These are phyloP conservation scores for Sphaerulina vaccinii DNA, from an alignment of 2,329 filamentous ascomycete species.

Conservation along the genomic window DNA sequence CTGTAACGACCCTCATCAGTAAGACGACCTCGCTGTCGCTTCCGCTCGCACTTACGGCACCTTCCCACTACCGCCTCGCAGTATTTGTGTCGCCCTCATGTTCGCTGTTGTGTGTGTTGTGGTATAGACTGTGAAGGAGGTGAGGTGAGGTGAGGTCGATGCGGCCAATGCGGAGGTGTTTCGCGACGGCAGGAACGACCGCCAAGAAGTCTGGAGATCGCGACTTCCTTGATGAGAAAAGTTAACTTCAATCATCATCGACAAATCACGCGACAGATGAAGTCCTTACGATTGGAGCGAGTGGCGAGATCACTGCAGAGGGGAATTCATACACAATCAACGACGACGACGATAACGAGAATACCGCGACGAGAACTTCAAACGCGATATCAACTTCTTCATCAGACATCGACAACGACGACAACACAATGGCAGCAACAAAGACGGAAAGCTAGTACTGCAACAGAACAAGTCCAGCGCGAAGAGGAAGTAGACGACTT, in stretches of 20 bases:
- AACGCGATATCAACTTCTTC: slow-evolving; percentile 20
- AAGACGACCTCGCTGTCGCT: slow-evolving; percentile 15
- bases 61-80: slow-evolving; percentile 73
- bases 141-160: slow-evolving; percentile 23
- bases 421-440: slow-evolving; percentile 23
- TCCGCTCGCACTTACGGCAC: slow-evolving; percentile 57
- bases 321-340: slow-evolving; percentile 41
- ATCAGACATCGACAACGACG: no score
- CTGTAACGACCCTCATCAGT: slow-evolving; percentile 24
- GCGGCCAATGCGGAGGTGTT: slow-evolving; percentile 10
- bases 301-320: slow-evolving; percentile 61
- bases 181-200: not conserved
- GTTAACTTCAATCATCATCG: not conserved
- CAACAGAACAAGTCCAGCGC: slow-evolving; percentile 23
- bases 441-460: slow-evolving; percentile 25
- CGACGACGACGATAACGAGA: slow-evolving; percentile 12
- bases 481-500: slow-evolving; percentile 8
- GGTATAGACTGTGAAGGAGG: slow-evolving; percentile 11
- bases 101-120: slow-evolving; percentile 12
- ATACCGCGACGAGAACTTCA: slow-evolving; percentile 22
- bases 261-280: slow-evolving; percentile 34
- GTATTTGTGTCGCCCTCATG: slow-evolving; percentile 35
- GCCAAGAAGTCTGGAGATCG: slow-evolving; percentile 1
- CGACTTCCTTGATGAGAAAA: not conserved
- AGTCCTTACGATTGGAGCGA: slow-evolving; percentile 56